Percentiles rank a stretch among this genome's conserved stretches.
These are phyloP conservation scores for Silene uniflora DNA, from an alignment of 148 eudicot species.

Conservation along the genomic window DNA sequence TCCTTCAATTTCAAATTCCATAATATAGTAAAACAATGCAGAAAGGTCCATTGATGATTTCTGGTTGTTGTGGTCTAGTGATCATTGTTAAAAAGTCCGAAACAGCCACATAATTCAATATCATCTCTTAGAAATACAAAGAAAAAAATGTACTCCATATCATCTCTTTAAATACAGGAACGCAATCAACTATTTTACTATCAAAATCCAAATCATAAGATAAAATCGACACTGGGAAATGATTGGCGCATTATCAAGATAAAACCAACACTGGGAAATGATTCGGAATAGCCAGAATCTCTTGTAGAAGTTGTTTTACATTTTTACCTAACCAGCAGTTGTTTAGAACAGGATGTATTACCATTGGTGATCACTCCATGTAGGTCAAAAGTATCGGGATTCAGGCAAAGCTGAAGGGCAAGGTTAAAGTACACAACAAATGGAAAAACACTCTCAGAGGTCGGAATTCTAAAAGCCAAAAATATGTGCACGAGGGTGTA, in stretches of 20 bases:
- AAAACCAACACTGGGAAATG: neutral
- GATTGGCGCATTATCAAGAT: neutral
- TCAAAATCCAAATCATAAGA: neutral
- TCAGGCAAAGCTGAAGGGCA: neutral
- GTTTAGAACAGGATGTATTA: neutral
- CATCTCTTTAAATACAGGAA: no score
- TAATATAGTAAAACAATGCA: no score
- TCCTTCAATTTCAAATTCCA: neutral
- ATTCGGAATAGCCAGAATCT: neutral
- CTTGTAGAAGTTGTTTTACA: no score
- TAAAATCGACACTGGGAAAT: neutral
- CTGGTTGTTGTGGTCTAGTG: neutral
- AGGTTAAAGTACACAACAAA: neutral
- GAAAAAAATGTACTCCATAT: neutral
- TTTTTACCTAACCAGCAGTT: neutral
- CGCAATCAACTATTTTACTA: no score
- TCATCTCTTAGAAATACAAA: neutral
- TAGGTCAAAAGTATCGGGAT: neutral
- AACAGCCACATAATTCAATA: neutral
- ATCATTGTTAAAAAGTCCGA: neutral
- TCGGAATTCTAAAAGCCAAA: neutral
- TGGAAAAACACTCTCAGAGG: neutral
- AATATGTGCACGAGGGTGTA: neutral
- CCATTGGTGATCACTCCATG: neutral
- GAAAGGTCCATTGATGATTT: neutral